Base-by-base conservation (phyloP, 2,329 filamentous ascomycete species). In the Pezicula carpinea region DNA sequence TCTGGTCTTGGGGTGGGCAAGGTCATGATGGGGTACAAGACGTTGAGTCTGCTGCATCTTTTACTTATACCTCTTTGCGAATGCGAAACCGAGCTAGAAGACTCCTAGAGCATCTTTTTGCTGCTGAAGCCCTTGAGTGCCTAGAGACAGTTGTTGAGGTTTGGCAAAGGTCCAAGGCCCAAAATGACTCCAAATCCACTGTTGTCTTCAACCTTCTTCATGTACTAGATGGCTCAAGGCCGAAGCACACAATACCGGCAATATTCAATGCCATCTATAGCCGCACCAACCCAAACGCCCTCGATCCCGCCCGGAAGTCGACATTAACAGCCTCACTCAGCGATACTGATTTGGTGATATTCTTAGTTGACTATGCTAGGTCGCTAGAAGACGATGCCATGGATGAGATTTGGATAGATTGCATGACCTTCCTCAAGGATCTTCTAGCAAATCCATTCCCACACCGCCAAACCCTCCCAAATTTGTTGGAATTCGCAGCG, bases 391-490 rank as follows among this genome's bases (percentile, higher is more conserved):
- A 99, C 59, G 93, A 99, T 70, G 87, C 93, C 14, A 92, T 96
- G 78, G 93, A 99, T 59, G 93, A 99, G 67, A 96, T 99, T 41
- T 99, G 93, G 93, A 77, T 83, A 34, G 92, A 99, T 63, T 99
- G 92, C 64, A 89, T 91, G 59, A 80, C 85, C 0, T 99, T 99
- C 65, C 67, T 97, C 50, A 86, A 83, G 53, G 95, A 99, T 63
- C 79, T 99, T 22, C 75, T 99, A 22, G 83, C 85, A 19, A 99
- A 99, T 61, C 95, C 93, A 1, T 89, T 99, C 60, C 93, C 93
- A 3, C 92, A 99, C 68, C 79, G 93, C 47, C 91, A 96, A 62
- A 92, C 91, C 6, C 69, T 99, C 33, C 88, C 93, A 6, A 83
- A 85, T 43, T 71, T 99, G 38, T 72, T 99, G 11, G 88, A 95